phyloP scores from a whole-genome alignment of 495 filamentous ascomycete genomes.

The Patellaria atrata region DNA sequence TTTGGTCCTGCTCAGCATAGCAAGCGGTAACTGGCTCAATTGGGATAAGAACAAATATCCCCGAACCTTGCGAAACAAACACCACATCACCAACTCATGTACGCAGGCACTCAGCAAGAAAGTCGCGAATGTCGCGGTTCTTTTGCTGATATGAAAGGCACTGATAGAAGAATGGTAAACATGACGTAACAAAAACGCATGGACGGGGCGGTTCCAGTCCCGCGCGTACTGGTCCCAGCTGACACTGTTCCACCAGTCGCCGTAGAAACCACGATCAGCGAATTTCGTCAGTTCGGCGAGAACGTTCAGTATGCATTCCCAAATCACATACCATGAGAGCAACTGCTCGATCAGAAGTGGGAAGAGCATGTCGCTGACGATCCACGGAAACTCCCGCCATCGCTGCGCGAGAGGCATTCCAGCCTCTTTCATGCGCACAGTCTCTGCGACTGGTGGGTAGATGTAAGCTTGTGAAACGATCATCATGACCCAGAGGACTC shows the following conservation, averaged over 20 bases:
- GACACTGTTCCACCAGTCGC: conserved; percentile 46
- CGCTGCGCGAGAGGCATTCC: conserved; percentile 43
- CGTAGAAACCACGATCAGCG: conserved; percentile 66
- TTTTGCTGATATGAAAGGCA: conserved; percentile 48
- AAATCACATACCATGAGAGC: conserved; percentile 59
- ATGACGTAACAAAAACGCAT: conserved; percentile 57
- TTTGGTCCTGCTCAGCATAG: conserved; percentile 45
- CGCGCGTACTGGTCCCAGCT: conserved; percentile 56
- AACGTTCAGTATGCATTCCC: conserved; percentile 66
- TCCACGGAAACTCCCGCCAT: conserved; percentile 51
- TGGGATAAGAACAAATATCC: conserved; percentile 58
- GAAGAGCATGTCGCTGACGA: conserved; percentile 55
- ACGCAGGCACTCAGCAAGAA: conserved; percentile 55
- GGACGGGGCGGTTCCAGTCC: conserved; percentile 61
- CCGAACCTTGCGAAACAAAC: conserved; percentile 60
- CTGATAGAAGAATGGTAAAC: conserved; percentile 64
- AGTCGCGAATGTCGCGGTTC: conserved; percentile 57
- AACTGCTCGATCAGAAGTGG: conserved; percentile 65
- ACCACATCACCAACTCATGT: conserved; percentile 65
- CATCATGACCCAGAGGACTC: conserved; percentile 49
- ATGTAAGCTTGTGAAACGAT: conserved; percentile 36
- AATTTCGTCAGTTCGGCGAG: conserved; percentile 58
- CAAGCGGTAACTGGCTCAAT: conserved; percentile 56
- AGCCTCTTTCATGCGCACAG: conserved; percentile 47
- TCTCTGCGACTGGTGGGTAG: conserved; percentile 53